Evolutionary conservation across 345 rosid species (phyloP).

Genomic region (Eucalyptus albens): DNA sequence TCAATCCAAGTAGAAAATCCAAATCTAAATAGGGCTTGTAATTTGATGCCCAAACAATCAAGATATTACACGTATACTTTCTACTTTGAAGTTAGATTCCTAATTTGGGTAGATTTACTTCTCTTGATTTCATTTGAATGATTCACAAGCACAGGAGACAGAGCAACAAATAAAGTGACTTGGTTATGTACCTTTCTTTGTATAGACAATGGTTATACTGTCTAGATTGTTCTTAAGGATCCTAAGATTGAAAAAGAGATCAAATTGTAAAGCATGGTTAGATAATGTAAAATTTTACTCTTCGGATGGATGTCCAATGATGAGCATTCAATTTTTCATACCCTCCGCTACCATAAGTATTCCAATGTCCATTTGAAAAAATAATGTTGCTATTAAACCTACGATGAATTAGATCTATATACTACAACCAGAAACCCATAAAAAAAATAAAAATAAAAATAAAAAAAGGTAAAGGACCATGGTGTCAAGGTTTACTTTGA

Average conservation of each 20-base stretch:
- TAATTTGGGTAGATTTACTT: background rate
- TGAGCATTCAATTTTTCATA: background rate
- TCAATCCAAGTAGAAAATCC: no score
- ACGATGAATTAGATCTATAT: no score
- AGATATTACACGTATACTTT: background rate
- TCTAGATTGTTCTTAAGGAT: background rate
- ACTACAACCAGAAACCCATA: no score
- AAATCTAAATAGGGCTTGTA: no score
- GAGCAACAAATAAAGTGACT: background rate
- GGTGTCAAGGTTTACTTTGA: no score
- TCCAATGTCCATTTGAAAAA: conserved; percentile 41
- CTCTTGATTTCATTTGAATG: background rate
- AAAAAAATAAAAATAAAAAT: no score
- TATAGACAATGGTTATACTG: background rate
- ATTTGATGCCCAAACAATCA: background rate
- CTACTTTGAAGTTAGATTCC: background rate
- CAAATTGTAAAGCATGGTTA: background rate
- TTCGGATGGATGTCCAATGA: no score
- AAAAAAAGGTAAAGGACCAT: no score
- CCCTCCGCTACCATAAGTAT: conserved; percentile 47
- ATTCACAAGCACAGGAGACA: background rate
- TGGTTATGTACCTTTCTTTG: background rate
- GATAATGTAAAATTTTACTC: no score
- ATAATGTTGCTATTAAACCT: conserved; percentile 28
- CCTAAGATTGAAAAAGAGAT: background rate